Evolutionary conservation across 768 basidiomycete genomes (phyloP).

Genomic region (Termitomyces sp.): DNA sequence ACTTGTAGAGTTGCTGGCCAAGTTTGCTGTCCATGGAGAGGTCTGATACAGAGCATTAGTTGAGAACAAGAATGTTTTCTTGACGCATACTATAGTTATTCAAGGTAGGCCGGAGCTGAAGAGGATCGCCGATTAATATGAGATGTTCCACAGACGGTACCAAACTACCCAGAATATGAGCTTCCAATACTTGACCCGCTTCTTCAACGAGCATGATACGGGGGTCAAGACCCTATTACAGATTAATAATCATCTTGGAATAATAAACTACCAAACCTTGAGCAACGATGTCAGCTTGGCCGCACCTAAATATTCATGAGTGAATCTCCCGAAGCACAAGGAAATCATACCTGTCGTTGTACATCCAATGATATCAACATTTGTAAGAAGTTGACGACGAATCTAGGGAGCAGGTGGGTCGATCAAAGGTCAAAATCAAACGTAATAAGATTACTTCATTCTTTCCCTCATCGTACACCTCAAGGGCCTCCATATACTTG

Average conservation of each 20-base stretch:
- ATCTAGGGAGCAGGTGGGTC: constrained; percentile 28
- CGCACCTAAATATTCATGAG: constrained; percentile 38
- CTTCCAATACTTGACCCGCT: constrained; percentile 79
- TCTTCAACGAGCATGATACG: constrained; percentile 71
- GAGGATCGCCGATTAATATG: constrained; percentile 77
- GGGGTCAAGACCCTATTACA: constrained; percentile 47
- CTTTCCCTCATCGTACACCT: constrained; percentile 38
- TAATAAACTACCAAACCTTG: constrained; percentile 31
- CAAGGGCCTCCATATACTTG: constrained; percentile 25
- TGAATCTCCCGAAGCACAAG: not conserved
- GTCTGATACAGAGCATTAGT: constrained; percentile 26
- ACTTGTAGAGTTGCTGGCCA: constrained; percentile 51
- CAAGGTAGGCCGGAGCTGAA: constrained; percentile 66
- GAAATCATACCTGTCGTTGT: constrained; percentile 63
- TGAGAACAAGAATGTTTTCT: not conserved
- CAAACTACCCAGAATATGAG: constrained; percentile 62
- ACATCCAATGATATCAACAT: constrained; percentile 64
- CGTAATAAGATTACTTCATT: constrained; percentile 41
- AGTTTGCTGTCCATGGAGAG: constrained; percentile 64
- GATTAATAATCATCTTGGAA: not conserved
- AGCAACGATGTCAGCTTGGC: constrained; percentile 59
- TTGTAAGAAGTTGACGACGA: constrained; percentile 46
- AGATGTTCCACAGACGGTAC: constrained; percentile 67
- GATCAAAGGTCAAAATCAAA: not conserved
- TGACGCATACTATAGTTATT: constrained; percentile 50